phyloP scores from a whole-genome alignment of 2,329 filamentous ascomycete genomes.

The Phialemoniopsis sp. region DNA sequence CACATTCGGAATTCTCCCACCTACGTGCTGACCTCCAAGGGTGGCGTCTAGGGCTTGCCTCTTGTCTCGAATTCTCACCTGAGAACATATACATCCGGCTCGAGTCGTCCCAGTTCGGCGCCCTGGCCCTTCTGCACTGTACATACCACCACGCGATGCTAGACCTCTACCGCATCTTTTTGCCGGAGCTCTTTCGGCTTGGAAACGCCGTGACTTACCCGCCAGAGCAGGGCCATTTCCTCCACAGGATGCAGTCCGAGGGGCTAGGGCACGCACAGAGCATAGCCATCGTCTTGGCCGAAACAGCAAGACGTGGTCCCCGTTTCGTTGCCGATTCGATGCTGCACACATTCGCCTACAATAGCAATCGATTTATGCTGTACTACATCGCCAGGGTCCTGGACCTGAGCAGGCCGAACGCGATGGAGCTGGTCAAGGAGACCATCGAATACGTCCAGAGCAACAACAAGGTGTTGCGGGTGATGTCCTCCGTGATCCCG shows the following conservation, averaged over 20 bases:
- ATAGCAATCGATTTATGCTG: constrained; percentile 41
- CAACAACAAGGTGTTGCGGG: constrained; percentile 28
- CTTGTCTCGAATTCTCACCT: constrained; percentile 36
- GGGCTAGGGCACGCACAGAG: constrained; percentile 32
- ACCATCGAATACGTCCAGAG: constrained; percentile 33
- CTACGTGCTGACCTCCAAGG: constrained; percentile 32
- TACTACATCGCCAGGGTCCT: constrained; percentile 41
- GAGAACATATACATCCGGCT: constrained; percentile 40
- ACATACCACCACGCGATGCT: constrained; percentile 41
- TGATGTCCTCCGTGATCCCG: constrained; percentile 31
- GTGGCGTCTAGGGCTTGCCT: constrained; percentile 36
- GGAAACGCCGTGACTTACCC: constrained; percentile 33
- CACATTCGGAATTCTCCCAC: constrained; percentile 35
- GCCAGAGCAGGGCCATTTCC: constrained; percentile 28
- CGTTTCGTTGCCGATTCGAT: constrained; percentile 36
- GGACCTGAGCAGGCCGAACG: constrained; percentile 24
- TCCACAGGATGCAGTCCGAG: constrained; percentile 28
- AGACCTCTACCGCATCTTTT: constrained; percentile 39
- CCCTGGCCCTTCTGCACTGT: constrained; percentile 38
- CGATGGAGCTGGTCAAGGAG: constrained; percentile 28
- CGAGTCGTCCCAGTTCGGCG: constrained; percentile 40
- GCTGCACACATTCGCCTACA: constrained; percentile 40
- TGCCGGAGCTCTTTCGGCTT: constrained; percentile 39
- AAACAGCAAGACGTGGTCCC: constrained; percentile 33
- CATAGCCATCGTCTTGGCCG: constrained; percentile 30